Evolutionary conservation across 805 yeast species (phyloP).

Genomic region (Candida ponderosae): DNA sequence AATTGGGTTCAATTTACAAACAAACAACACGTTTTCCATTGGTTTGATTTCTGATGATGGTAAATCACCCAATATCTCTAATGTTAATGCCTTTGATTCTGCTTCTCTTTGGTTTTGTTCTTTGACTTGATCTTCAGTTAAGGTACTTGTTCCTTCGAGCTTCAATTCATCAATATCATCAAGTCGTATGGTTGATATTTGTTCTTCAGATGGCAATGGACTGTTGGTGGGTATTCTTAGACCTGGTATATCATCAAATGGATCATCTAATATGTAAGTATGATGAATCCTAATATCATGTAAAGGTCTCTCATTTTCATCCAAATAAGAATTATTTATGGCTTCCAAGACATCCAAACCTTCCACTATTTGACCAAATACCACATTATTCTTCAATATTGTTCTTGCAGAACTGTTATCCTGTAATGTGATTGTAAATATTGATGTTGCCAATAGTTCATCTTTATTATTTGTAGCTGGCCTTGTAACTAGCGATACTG

Average conservation of each 20-base stretch:
- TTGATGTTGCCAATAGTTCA: conserved; percentile 23
- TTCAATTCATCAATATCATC: conserved; percentile 16
- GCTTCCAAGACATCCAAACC: conserved; percentile 39
- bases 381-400: conserved; percentile 11
- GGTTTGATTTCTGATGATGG: conserved; percentile 53
- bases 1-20: conserved; percentile 56
- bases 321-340: conserved; percentile 32
- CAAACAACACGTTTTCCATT: conserved; percentile 51
- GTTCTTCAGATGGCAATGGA: conserved; percentile 28
- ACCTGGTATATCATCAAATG: conserved; percentile 32
- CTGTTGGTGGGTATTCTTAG: conserved; percentile 18
- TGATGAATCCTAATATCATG: conserved; percentile 45
- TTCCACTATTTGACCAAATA: conserved; percentile 47
- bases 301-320: conserved; percentile 32
- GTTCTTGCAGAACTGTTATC: conserved; percentile 16
- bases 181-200: conserved; percentile 25
- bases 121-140: conserved; percentile 20
- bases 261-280: conserved; percentile 44
- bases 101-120: conserved; percentile 27
- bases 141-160: too few species aligned
- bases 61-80: conserved; percentile 58
- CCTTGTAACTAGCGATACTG: conserved; percentile 23
- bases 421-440: conserved; percentile 28
- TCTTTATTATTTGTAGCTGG: not conserved
- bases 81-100: conserved; percentile 47